Evolutionary conservation across 2,329 filamentous ascomycete species (phyloP), one percentile per base, ranked within the genome.

Genomic region (Grosmannia huntii): DNA sequence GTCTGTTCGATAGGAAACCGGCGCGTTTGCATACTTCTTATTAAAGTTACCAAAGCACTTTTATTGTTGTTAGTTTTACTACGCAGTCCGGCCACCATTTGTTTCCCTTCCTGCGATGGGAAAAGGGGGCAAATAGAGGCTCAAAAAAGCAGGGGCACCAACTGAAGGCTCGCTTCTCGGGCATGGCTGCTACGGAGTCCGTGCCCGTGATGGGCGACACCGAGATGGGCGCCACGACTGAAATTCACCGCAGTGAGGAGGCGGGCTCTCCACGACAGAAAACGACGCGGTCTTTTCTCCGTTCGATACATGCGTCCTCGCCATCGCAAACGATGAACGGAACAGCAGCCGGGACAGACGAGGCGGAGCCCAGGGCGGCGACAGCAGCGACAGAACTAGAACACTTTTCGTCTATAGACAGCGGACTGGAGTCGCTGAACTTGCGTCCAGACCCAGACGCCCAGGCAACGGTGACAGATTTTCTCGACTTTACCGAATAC

Each of bases 401-500:
- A 27, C 31, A 51, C 1, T 61, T 61, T 21, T 53, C 60, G 31
- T 60, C 68, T 21, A 61, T 68, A 36, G 70, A 68, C 60, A 73
- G 71, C 62, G 64, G 68, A 5, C 70, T 77, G 59, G 71, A 71
- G 59, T 69, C 75, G 1, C 72, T 81, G 61, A 72, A 73, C 4
- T 70, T 78, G 67, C 79, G 79, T 63, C 75, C 77, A 57, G 83
- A 86, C 62, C 83, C 83, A 6, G 84, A 87, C 72, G 82, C 82
- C 28, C 82, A 86, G 65, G 82, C 84, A 7, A 85, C 83, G n/a
- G 79, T 86, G 21, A 85, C 81, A 60, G 83, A 86, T 68, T 86
- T 85, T 66, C 79, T 86, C 68, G 83, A 86, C 67, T 84, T 83
- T 63, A 85, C 82, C 64, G 84, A 87, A 68, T 85, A 86, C 69